Evolutionary conservation across 495 filamentous ascomycete genomes (phyloP).

Genomic region (Penicillium antarcticum): DNA sequence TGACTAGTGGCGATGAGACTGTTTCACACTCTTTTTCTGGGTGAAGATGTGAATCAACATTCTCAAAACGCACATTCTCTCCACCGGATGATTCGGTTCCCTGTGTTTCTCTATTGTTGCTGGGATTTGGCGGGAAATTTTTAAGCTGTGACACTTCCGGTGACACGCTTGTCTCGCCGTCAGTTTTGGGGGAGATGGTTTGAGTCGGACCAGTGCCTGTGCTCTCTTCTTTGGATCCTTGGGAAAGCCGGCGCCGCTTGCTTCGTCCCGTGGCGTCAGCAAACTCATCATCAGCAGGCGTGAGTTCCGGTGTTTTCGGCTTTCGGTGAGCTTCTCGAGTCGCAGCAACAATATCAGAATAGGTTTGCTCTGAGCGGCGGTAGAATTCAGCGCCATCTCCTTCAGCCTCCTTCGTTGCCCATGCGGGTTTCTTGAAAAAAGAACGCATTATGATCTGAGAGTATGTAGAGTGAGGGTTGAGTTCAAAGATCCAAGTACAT

Average conservation of each 20-base stretch:
- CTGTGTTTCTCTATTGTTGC: too few relatives aligned
- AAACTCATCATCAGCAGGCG: not conserved
- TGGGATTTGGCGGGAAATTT: not conserved
- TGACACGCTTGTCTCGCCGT: not conserved
- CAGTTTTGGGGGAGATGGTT: not conserved
- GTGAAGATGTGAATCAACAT: not conserved
- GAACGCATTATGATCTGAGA: conserved; percentile 43
- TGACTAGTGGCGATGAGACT: not conserved
- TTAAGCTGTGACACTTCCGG: not conserved
- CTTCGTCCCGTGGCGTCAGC: not conserved
- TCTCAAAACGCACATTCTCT: too few relatives aligned
- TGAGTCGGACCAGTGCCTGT: too few relatives aligned
- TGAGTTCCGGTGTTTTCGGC: conserved; percentile 9
- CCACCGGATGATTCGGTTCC: too few relatives aligned
- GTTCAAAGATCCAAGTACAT: too few relatives aligned
- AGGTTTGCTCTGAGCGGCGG: conserved; percentile 61
- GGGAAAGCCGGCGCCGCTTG: conserved; percentile 11
- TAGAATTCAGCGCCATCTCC: conserved; percentile 59
- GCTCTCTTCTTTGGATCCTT: not conserved
- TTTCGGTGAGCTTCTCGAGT: conserved; percentile 33
- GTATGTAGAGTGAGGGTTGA: not conserved
- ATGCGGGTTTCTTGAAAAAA: conserved; percentile 67
- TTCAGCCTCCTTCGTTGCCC: conserved; percentile 41
- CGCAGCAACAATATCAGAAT: conserved; percentile 57
- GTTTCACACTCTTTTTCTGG: too few relatives aligned